Base-by-base conservation (phyloP, 129 eudicot species). In the Kitagawia praeruptora region DNA sequence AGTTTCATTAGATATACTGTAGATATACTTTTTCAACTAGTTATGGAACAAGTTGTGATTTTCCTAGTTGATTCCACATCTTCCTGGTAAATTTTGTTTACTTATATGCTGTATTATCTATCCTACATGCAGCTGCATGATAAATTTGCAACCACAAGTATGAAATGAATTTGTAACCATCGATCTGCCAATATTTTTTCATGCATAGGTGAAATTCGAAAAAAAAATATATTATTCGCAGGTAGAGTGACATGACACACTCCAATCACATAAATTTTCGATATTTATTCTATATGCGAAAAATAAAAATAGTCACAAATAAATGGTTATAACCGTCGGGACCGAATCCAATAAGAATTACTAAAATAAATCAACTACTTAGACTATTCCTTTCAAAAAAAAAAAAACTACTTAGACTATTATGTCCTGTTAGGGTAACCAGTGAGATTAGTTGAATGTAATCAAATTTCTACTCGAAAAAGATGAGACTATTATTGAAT, bases 1-100 rank as follows among this genome's bases (percentile, higher is more conserved):
- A 78, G 87, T 83, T 78, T 77, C 83, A 86, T 46, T 46, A 74
- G 25, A 83, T 56, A 81, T 87, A 86, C 72, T 87, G 45, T 40
- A 28, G 28, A 64, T 25, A 38, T 48, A 42, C 37, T 14, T 64
- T 74, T 74, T 58, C 77, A 46, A 45, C 31, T 74, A 74, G n/a
- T 46, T 46, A 23, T 27, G 2, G 1, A 25, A 44, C 16, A 27
- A 46, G 9, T 14, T 61, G 69, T 40, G 38, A 34, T 46, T 45
- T 80, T 49, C 42, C 78, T 53, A 74, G 66, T 85, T 82, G 44
- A 53, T 75, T 34, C 63, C 54, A 79, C 58, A 75, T 82, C 66
- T 82, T 76, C 63, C 69, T 54, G 51, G 66, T 66, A 75, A 77
- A 78, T 77, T 70, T 63, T 8, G 47, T 74, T 74, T n/a, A 34